Evolutionary conservation across 1,284 basidiomycete genomes (phyloP), one percentile per base, ranked within the genome.

Genomic region (Vanrija sp.): DNA sequence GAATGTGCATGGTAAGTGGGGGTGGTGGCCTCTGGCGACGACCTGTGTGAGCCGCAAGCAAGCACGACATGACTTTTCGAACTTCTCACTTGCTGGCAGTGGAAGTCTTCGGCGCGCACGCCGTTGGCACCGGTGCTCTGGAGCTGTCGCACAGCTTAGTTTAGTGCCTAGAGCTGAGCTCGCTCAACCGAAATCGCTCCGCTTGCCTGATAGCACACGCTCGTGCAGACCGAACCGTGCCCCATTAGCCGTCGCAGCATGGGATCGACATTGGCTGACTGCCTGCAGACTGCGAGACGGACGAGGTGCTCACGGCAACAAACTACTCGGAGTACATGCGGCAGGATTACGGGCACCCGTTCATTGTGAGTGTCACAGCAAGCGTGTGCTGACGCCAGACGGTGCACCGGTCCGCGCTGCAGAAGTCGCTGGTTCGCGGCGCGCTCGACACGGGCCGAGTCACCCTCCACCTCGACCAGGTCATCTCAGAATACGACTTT

Each of bases 381-480:
- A n/a, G n/a, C n/a, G n/a, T n/a, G 40, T 1, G 18, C 18, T 43
- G 18, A 43, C 40, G n/a, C 16, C 56, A 70, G 66, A 66, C 64
- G 8, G 70, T 72, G 1, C 74, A 76, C 51, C 70, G 74, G 2
- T 62, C 63, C 3, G 73, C 73, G 12, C 59, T 76, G 7, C 74
- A 76, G 43, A 66, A 64, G 23, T 57, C 66, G 12, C 60, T 76
- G 14, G 60, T 75, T 2, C 57, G 65, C 15, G 65, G 67, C 9
- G 62, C 64, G 10, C 56, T 60, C n/a, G 49, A 63, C 45, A 49
- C 66, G 26, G 57, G 68, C 47, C 59, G 61, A 10, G 67, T 75
- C 52, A 51, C 69, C 55, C 54, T 73, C 23, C 46, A 65, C 25
- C 50, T 70, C n/a, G 57, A 64, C 51, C 56, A 63, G 46, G 45